Percentiles rank a stretch among this genome's conserved stretches.
These are phyloP conservation scores for Erythrobasidium hasegawianum DNA, from an alignment of 1,284 basidiomycete species.

Conservation along the genomic window DNA sequence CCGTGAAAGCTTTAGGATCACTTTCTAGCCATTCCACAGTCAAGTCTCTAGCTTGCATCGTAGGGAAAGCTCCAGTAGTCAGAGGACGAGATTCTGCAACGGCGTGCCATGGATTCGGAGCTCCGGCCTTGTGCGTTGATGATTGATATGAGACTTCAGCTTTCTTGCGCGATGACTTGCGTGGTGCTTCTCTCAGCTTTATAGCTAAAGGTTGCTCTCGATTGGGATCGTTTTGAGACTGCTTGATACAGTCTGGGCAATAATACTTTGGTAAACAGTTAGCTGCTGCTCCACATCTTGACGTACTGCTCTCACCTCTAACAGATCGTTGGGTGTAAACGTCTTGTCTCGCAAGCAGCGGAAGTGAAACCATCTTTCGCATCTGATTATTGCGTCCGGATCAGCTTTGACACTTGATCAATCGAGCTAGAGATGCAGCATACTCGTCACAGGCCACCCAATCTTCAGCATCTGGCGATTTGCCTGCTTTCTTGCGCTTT, in stretches of 20 bases:
- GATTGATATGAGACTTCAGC: constrained; percentile 29
- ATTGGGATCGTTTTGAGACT: constrained; percentile 9
- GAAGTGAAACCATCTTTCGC: constrained; percentile 5
- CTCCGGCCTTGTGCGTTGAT: constrained; percentile 6
- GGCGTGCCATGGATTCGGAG: constrained; percentile 29
- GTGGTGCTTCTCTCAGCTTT: constrained; percentile 24
- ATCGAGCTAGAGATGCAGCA: no score
- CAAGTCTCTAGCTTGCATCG: constrained; percentile 64
- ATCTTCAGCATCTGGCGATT: constrained; percentile 8
- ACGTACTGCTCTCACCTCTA: constrained; percentile 16
- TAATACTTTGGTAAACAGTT: constrained; percentile 20
- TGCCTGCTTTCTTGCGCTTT: constrained; percentile 4
- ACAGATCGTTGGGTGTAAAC: constrained; percentile 2
- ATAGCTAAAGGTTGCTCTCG: constrained; percentile 10
- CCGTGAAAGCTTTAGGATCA: constrained; percentile 65
- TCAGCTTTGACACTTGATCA: no score
- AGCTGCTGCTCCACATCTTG: no score
- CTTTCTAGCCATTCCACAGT: constrained; percentile 66
- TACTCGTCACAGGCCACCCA: constrained; percentile 33
- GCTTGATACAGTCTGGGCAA: constrained; percentile 15
- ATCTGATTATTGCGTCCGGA: neutral
- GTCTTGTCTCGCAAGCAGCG: neutral
- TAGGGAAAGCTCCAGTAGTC: constrained; percentile 59
- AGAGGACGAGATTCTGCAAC: constrained; percentile 46
- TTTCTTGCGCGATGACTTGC: constrained; percentile 28